A percentile compares a stretch with the other conserved stretches of the same genome.
phyloP scores from a whole-genome alignment of 75 land plant genomes.

The Sequoiadendron giganteum region DNA sequence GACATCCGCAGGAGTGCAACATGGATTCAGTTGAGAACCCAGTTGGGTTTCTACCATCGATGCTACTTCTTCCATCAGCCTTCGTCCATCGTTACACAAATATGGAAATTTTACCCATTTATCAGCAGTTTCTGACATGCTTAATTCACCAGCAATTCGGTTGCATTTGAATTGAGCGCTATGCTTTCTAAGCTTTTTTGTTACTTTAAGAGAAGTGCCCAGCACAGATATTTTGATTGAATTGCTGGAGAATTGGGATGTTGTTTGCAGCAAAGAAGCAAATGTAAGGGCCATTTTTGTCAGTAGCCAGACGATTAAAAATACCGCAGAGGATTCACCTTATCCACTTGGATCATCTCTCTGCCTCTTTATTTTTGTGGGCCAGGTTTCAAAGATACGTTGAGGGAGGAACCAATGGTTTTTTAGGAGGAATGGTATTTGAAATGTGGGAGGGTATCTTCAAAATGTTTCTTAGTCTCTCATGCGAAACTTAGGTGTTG shows the following conservation, averaged over 20 bases:
- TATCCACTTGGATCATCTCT: not conserved
- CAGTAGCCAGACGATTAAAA: not conserved
- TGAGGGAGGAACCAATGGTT: too few species aligned
- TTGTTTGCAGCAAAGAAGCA: not conserved
- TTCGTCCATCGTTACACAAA: conserved; percentile 27
- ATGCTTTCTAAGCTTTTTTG: not conserved
- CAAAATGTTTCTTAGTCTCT: too few species aligned
- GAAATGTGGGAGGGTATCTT: too few species aligned
- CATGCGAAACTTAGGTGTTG: too few species aligned
- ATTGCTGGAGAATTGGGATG: not conserved
- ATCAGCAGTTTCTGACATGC: not conserved
- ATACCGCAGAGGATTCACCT: not conserved
- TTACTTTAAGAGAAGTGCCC: not conserved
- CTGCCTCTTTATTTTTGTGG: not conserved
- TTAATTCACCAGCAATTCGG: not conserved
- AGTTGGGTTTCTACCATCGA: conserved; percentile 50
- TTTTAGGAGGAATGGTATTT: too few species aligned
- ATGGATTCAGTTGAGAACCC: conserved; percentile 45
- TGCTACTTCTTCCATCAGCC: conserved; percentile 61
- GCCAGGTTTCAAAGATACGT: too few species aligned
- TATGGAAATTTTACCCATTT: conserved; percentile 45
- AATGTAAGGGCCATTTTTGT: not conserved
- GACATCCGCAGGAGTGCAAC: conserved; percentile 58
- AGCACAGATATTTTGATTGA: not conserved
- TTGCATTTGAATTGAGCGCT: not conserved